phyloP scores from a whole-genome alignment of 768 basidiomycete species.

The Epithele typhae region DNA sequence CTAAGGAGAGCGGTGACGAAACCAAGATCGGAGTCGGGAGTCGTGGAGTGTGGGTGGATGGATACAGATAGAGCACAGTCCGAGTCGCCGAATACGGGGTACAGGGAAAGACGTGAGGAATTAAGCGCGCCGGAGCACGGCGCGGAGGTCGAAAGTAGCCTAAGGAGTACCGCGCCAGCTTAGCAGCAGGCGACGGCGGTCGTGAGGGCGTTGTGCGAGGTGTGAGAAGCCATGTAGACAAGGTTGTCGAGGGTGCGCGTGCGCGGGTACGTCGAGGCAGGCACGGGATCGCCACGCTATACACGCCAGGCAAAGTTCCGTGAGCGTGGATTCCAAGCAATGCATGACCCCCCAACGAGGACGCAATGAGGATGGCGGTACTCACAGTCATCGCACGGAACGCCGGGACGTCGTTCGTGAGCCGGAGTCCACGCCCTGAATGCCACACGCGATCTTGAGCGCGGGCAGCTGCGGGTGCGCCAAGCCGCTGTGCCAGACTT shows the following conservation, averaged over 20 bases:
- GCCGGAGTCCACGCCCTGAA: conserved; percentile 50
- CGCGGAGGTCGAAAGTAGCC: conserved; percentile 1
- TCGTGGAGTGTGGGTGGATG: background rate
- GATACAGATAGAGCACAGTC: conserved; percentile 16
- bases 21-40: background rate
- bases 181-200: conserved; percentile 7
- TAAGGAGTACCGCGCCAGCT: background rate
- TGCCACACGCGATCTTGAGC: conserved; percentile 62
- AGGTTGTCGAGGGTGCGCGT: conserved; percentile 12
- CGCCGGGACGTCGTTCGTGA: conserved; percentile 45
- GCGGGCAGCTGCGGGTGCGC: conserved; percentile 45
- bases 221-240: conserved; percentile 15
- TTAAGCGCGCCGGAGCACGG: conserved; percentile 2
- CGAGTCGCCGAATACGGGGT: conserved; percentile 9
- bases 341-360: conserved; percentile 6
- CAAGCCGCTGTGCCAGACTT: conserved; percentile 49
- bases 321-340: too few relatives aligned
- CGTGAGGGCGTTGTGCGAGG: background rate
- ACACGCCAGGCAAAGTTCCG: background rate
- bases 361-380: conserved; percentile 8
- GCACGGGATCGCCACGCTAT: conserved; percentile 18
- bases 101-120: conserved; percentile 7
- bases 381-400: conserved; percentile 53
- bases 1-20: background rate
- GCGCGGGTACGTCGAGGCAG: conserved; percentile 17